phyloP scores from a whole-genome alignment of 2,329 filamentous ascomycete genomes.

The Trichophyton equinum region DNA sequence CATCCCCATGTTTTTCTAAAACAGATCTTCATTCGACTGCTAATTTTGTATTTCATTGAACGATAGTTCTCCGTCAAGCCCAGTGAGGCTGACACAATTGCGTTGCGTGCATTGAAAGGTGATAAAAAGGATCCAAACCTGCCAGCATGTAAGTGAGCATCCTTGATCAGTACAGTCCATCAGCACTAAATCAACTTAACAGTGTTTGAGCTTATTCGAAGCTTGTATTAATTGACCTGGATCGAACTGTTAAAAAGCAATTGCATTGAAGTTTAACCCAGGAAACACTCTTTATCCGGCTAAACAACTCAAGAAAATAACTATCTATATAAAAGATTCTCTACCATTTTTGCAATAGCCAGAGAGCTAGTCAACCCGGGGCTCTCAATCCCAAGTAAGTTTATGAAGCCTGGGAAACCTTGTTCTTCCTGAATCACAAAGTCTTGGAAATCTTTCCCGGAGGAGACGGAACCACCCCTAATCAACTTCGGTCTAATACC shows the following conservation, averaged over 20 bases:
- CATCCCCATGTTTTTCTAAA: neutral
- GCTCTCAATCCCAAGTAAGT: conserved; percentile 85
- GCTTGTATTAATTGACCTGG: neutral
- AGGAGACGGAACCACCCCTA: conserved; percentile 43
- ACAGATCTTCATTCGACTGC: neutral
- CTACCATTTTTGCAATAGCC: conserved; percentile 35
- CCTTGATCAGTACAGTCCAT: too few species aligned
- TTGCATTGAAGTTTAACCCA: neutral
- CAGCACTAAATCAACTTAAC: neutral
- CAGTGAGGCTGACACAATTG: conserved; percentile 10
- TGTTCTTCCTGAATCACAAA: conserved; percentile 70
- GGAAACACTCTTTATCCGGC: neutral
- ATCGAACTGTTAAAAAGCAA: neutral
- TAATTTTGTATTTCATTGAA: neutral
- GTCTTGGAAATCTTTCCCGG: conserved; percentile 59
- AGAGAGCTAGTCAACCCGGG: conserved; percentile 78
- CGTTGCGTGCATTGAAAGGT: conserved; percentile 8
- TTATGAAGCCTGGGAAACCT: conserved; percentile 71
- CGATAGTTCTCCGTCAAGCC: conserved; percentile 10
- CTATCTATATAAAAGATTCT: conserved; percentile 11
- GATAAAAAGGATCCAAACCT: conserved; percentile 9
- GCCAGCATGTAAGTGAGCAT: conserved; percentile 7
- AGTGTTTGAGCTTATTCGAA: conserved; percentile 1
- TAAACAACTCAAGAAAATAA: neutral
- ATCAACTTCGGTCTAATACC: conserved; percentile 81